These are phyloP conservation scores for Trifolium fragiferum DNA, from an alignment of 306 rosid species.

Conservation along the genomic window DNA sequence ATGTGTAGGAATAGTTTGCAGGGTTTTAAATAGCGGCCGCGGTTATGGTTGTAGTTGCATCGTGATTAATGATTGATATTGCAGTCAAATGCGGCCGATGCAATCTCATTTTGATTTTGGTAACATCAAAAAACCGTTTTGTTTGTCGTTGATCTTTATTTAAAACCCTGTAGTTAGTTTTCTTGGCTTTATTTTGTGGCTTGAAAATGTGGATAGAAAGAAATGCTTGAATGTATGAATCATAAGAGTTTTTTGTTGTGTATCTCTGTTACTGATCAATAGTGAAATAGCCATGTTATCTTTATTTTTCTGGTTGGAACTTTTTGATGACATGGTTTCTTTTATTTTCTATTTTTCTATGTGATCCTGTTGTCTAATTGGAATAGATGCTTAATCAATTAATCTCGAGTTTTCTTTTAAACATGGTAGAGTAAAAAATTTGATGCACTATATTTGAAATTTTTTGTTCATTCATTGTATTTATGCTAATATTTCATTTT, in stretches of 20 bases:
- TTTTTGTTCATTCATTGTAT: slow-evolving; percentile 1
- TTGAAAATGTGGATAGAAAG: slow-evolving; percentile 34
- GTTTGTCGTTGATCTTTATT: background rate
- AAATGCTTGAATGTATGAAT: slow-evolving; percentile 32
- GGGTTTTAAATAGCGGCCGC: background rate
- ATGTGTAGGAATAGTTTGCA: background rate
- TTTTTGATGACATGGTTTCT: slow-evolving; percentile 10
- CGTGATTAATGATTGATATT: background rate
- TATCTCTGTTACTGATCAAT: slow-evolving; percentile 10
- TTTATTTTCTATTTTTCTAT: slow-evolving; percentile 8
- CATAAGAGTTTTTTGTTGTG: slow-evolving; percentile 21
- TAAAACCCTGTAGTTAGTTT: slow-evolving; percentile 1
- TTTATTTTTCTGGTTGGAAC: slow-evolving; percentile 6
- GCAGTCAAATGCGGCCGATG: background rate
- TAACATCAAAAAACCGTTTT: background rate
- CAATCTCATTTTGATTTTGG: background rate
- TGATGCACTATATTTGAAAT: background rate
- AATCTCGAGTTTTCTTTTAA: background rate
- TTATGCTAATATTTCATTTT: slow-evolving; percentile 2
- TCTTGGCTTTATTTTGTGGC: slow-evolving; percentile 23
- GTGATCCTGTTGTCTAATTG: slow-evolving; percentile 4
- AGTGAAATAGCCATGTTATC: background rate
- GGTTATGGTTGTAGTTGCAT: background rate
- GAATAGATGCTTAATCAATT: background rate
- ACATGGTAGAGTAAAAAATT: background rate